phyloP scores from a whole-genome alignment of 768 basidiomycete genomes.

The Tricholomella constricta region DNA sequence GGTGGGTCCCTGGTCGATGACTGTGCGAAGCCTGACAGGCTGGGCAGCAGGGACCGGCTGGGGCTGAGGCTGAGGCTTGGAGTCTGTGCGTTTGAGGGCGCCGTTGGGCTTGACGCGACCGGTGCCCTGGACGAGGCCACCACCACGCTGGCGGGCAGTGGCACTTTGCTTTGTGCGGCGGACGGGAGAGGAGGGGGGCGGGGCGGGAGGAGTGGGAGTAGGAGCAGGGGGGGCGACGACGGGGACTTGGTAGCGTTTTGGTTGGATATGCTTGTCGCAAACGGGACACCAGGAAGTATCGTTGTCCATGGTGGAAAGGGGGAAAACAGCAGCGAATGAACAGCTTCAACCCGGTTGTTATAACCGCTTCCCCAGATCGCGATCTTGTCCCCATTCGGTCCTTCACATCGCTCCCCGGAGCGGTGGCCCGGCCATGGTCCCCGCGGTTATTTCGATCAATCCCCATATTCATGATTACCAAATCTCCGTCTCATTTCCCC shows the following conservation, averaged over 20 bases:
- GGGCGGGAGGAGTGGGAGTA: slow-evolving; percentile 27
- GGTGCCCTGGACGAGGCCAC: slow-evolving; percentile 68
- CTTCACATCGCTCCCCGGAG: slow-evolving; percentile 8
- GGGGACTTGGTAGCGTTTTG: slow-evolving; percentile 66
- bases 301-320: slow-evolving; percentile 42
- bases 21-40: slow-evolving; percentile 52
- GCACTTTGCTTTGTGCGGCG: slow-evolving; percentile 32
- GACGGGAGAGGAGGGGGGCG: slow-evolving; percentile 40
- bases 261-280: slow-evolving; percentile 77
- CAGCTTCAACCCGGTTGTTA: slow-evolving; percentile 21
- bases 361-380: slow-evolving; percentile 24
- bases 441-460: slow-evolving; percentile 15
- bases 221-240: slow-evolving; percentile 30
- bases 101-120: slow-evolving; percentile 63
- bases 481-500: slow-evolving; percentile 12
- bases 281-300: slow-evolving; percentile 82
- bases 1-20: slow-evolving; percentile 80
- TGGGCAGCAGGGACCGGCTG: slow-evolving; percentile 27
- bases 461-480: slow-evolving; percentile 1
- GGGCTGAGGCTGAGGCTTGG: slow-evolving; percentile 25
- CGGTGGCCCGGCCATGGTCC: slow-evolving; percentile 22
- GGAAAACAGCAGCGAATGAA: slow-evolving; percentile 11
- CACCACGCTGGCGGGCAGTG: slow-evolving; percentile 39
- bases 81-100: slow-evolving; percentile 43
- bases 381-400: slow-evolving; percentile 20